A percentile compares a stretch with the other conserved stretches of the same genome.
Conservation (phyloP, 2,329 filamentous ascomycete species). For the Xylogone sp. region DNA sequence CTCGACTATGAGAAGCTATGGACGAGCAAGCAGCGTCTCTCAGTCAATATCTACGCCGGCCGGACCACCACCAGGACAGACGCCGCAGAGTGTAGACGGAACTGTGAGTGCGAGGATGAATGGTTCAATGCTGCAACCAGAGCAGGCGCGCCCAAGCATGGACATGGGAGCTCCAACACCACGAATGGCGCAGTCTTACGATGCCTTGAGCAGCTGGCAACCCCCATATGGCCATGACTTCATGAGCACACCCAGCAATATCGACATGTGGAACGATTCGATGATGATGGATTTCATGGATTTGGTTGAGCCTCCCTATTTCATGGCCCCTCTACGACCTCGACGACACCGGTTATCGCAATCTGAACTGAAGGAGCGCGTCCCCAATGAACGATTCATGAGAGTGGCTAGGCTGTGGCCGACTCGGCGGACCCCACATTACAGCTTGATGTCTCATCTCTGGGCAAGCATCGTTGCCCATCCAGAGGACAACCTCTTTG, state of each 20-base stretch:
- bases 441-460: conserved; percentile 36
- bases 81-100: conserved; percentile 11
- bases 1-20: background rate
- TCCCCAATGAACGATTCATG: conserved; percentile 36
- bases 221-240: conserved; percentile 10
- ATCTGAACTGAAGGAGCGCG: background rate
- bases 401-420: conserved; percentile 39
- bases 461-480: conserved; percentile 35
- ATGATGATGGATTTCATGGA: background rate
- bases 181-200: background rate
- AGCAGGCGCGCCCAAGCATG: conserved; percentile 11
- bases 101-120: conserved; percentile 12
- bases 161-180: conserved; percentile 8
- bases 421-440: conserved; percentile 31
- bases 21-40: conserved; percentile 5
- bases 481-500: conserved; percentile 36
- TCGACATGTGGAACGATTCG: conserved; percentile 3
- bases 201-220: conserved; percentile 7
- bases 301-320: background rate
- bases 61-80: conserved; percentile 13
- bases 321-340: background rate
- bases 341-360: background rate
- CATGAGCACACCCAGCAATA: conserved; percentile 11
- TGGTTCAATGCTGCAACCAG: conserved; percentile 8
- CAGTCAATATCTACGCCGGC: conserved; percentile 9